Evolutionary conservation across 208 protist genomes (phyloP).

Genomic region (Trypanosoma cruzi): DNA sequence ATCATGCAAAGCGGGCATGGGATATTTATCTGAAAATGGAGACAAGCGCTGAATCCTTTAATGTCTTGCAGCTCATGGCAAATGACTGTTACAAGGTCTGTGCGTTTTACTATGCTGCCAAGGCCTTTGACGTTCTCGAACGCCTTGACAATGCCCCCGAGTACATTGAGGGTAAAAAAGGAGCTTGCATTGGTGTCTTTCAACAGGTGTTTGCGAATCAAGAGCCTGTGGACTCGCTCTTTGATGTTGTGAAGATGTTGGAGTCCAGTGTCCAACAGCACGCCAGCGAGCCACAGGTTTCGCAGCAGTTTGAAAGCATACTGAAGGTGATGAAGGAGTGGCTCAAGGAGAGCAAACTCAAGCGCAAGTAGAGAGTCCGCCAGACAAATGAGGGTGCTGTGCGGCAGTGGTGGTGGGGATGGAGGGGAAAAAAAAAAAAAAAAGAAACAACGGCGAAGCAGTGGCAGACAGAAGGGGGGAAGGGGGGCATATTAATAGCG

Average conservation of each 20-base stretch:
- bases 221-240: constrained; percentile 81
- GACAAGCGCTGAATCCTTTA: constrained; percentile 91
- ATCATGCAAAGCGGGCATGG: constrained; percentile 94
- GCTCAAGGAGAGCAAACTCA: constrained; percentile 91
- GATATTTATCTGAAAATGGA: constrained; percentile 98
- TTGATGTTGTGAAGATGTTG: constrained; percentile 95
- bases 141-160: constrained; percentile 94
- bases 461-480: too few relatives aligned
- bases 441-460: not conserved
- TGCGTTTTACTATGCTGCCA: constrained; percentile 96
- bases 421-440: not conserved
- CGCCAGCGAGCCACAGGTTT: constrained; percentile 44
- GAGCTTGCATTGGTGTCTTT: constrained; percentile 96
- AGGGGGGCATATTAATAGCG: not conserved
- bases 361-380: constrained; percentile 37
- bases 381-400: not conserved
- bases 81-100: constrained; percentile 97
- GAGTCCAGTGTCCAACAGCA: constrained; percentile 84
- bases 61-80: constrained; percentile 96
- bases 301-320: constrained; percentile 87
- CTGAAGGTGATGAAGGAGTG: constrained; percentile 94
- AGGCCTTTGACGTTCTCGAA: constrained; percentile 98
- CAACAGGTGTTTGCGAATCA: constrained; percentile 95
- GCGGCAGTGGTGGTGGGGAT: not conserved
- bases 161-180: constrained; percentile 97